Percentiles rank a stretch among this genome's conserved stretches.
Evolutionary conservation across 176 grass and related monocot genomes (phyloP).

Genomic region (Raddia distichophylla): DNA sequence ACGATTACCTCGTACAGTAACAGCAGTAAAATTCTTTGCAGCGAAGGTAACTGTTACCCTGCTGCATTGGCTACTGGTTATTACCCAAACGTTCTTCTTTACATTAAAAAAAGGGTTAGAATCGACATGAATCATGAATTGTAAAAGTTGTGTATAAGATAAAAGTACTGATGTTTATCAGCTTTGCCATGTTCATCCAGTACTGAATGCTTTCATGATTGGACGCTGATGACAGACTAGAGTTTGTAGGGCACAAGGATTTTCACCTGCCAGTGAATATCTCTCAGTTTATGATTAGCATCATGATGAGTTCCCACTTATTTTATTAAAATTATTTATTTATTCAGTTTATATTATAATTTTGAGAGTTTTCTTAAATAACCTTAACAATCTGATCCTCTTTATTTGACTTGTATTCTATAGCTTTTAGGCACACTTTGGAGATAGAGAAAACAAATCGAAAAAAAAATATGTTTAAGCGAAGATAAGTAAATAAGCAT

Average conservation of each 20-base stretch:
- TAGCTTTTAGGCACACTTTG: too few relatives aligned
- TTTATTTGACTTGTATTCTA: too few relatives aligned
- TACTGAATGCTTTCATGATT: neutral
- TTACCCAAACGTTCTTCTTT: neutral
- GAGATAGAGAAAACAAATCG: too few relatives aligned
- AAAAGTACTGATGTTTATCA: neutral
- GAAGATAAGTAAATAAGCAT: too few relatives aligned
- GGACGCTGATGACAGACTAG: neutral
- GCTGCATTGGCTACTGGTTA: neutral
- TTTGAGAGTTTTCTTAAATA: too few relatives aligned
- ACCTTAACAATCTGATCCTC: too few relatives aligned
- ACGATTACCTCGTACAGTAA: conserved; percentile 4
- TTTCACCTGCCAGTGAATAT: conserved; percentile 43
- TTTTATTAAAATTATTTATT: too few relatives aligned
- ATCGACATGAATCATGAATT: neutral
- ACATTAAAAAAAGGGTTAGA: conserved; percentile 2
- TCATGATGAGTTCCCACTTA: neutral
- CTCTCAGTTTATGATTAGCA: conserved; percentile 31
- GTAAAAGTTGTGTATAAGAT: too few relatives aligned
- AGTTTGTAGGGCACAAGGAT: neutral
- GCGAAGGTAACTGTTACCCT: neutral
- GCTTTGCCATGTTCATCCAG: conserved; percentile 14
- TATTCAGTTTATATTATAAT: too few relatives aligned
- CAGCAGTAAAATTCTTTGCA: neutral
- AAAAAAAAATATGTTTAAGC: too few relatives aligned